Evolutionary conservation across 306 rosid genomes (phyloP).

Genomic region (Fragaria iinumae): DNA sequence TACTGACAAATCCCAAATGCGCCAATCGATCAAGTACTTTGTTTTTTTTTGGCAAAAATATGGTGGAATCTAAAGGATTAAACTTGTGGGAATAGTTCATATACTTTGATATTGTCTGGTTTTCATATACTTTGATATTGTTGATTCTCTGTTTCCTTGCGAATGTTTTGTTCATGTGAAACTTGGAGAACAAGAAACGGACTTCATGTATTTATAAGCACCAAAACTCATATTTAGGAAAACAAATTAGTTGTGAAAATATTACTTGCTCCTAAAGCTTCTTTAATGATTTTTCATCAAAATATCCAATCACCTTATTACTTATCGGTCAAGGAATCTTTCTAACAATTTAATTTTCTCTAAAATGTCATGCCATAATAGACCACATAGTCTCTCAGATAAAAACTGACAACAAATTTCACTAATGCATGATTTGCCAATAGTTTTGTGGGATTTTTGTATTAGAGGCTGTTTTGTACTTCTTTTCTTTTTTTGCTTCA

Average conservation of each 20-base stretch:
- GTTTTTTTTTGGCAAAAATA: not conserved
- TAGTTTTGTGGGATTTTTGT: no score
- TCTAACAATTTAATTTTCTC: no score
- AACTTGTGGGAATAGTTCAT: not conserved
- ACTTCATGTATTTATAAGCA: not conserved
- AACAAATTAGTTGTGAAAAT: not conserved
- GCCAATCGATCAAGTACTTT: not conserved
- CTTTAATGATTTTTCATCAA: not conserved
- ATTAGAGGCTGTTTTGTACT: no score
- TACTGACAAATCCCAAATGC: not conserved
- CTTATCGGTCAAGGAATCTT: no score
- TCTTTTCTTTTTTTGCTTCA: no score
- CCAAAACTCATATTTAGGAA: not conserved
- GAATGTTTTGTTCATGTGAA: conserved; percentile 7
- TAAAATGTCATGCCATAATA: no score
- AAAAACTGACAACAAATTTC: no score
- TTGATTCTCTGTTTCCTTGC: not conserved
- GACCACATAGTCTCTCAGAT: no score
- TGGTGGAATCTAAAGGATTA: not conserved
- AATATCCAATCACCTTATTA: not conserved
- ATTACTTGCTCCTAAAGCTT: conserved; percentile 2
- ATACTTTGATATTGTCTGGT: no score
- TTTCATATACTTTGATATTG: no score
- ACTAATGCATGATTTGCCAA: no score
- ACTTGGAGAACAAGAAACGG: not conserved